A percentile compares a stretch with the other conserved stretches of the same genome.
phyloP scores from a whole-genome alignment of 1,284 basidiomycete species.

The Ceratobasidium sp. region DNA sequence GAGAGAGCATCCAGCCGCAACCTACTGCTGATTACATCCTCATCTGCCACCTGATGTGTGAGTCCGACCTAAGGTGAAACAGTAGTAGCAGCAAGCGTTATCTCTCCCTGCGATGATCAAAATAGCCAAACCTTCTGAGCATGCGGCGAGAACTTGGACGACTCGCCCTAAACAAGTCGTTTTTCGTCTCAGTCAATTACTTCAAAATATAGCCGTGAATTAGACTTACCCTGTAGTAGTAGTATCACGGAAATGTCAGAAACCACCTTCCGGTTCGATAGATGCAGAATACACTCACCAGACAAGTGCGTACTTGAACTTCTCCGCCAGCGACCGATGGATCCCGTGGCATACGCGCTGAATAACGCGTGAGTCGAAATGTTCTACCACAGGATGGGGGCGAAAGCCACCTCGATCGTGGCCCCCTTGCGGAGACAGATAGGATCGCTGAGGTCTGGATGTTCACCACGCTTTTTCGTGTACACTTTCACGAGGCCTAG shows the following conservation, averaged over 20 bases:
- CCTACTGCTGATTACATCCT: conserved; percentile 93
- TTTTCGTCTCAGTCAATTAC: not conserved
- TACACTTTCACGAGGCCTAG: conserved; percentile 90
- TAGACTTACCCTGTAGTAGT: not conserved
- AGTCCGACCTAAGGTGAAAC: conserved; percentile 62
- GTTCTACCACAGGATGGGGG: not conserved
- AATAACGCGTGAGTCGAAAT: not conserved
- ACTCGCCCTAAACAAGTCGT: conserved; percentile 70
- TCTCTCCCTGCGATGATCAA: conserved; percentile 34
- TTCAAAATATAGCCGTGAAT: not conserved
- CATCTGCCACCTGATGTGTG: conserved; percentile 86
- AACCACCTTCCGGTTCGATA: not conserved
- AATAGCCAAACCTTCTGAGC: conserved; percentile 81
- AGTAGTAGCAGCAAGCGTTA: not conserved
- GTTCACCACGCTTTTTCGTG: conserved; percentile 94
- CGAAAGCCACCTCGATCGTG: conserved; percentile 78
- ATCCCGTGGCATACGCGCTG: conserved; percentile 90
- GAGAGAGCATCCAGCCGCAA: conserved; percentile 43
- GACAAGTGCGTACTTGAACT: conserved; percentile 91
- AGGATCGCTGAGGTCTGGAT: conserved; percentile 92
- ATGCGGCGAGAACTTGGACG: conserved; percentile 89
- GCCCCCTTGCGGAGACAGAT: conserved; percentile 91
- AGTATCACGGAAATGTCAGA: not conserved
- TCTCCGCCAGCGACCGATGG: conserved; percentile 85
- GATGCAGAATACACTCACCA: conserved; percentile 63